A percentile compares a stretch with the other conserved stretches of the same genome.
Evolutionary conservation across 805 yeast species (phyloP).

Genomic region (Candida namnaoensis): DNA sequence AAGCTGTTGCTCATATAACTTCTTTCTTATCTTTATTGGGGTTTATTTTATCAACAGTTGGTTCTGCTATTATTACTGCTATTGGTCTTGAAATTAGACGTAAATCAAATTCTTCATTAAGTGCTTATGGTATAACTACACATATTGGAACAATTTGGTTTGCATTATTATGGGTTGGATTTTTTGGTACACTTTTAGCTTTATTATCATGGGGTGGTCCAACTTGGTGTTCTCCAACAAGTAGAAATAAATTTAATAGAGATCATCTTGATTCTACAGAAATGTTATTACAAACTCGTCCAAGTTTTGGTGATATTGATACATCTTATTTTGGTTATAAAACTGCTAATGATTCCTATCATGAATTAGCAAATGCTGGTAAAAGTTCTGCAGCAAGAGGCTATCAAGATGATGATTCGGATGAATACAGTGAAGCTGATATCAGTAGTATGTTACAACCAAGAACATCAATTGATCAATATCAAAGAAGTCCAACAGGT

Average conservation of each 20-base stretch:
- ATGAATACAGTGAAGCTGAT: no score
- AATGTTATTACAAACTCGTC: not conserved
- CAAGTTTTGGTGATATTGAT: not conserved
- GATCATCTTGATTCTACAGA: constrained; percentile 1
- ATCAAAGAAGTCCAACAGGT: no score
- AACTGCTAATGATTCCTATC: not conserved
- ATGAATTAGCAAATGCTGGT: not conserved
- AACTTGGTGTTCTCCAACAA: constrained; percentile 47
- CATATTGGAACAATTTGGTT: constrained; percentile 34
- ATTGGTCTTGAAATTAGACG: constrained; percentile 17
- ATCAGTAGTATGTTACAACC: no score
- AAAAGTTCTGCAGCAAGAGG: not conserved
- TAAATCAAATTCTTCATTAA: constrained; percentile 24
- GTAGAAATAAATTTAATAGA: constrained; percentile 3
- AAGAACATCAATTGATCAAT: no score
- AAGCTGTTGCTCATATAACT: constrained; percentile 24
- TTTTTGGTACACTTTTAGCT: constrained; percentile 12
- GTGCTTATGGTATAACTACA: constrained; percentile 37
- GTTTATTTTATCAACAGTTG: constrained; percentile 21
- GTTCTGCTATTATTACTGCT: constrained; percentile 22
- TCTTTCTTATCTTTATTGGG: constrained; percentile 28
- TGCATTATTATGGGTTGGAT: constrained; percentile 28
- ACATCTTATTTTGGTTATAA: not conserved
- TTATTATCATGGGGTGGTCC: constrained; percentile 31
- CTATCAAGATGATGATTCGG: not conserved